Evolutionary conservation across 164 flowering plant genomes (phyloP), one percentile per base, ranked within the genome.

Genomic region (Berberis vulgaris): DNA sequence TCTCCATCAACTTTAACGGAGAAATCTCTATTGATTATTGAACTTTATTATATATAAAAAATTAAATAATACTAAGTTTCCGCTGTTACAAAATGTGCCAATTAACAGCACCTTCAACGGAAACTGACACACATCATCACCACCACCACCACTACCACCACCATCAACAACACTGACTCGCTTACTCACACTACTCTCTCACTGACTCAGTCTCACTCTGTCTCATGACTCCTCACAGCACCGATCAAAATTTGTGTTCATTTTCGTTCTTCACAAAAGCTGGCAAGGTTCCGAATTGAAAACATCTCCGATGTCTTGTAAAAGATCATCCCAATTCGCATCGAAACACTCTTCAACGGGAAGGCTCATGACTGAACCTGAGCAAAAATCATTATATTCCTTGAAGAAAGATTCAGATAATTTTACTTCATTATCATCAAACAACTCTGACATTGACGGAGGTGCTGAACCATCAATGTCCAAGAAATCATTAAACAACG

Each of bases 221-320:
- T 26, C 26, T 26, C 26, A 0, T 0, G 26, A 26, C 50, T 5
- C 7, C 13, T 26, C 26, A 26, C 26, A 26, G 26, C 26, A 26
- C 26, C 26, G 26, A 26, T 26, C 26, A 26, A 26, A 26, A 26
- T 26, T 26, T 26, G 26, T 26, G 26, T 26, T 26, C 26, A 26
- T 26, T 26, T 26, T 26, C 26, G 26, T 26, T 26, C 26, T 26
- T 9, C 58, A 41, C 10, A 58, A 61, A 1, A 46, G 45, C 40
- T 66, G 50, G 58, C 88, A 79, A 64, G 88, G 94, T 43, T 80
- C 77, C 55, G 76, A 77, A 26, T 0, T 26, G 58, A 89, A 87
- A 43, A 91, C 43, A 67, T 91, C 98, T 6, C 84, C 96, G 61
- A 91, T 78, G 43, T 88, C 97, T 57, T 81, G 86, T 46, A 82